A percentile compares a stretch with the other conserved stretches of the same genome.
phyloP scores from a whole-genome alignment of 2,329 filamentous ascomycete species.

The Colletotrichum cereale region DNA sequence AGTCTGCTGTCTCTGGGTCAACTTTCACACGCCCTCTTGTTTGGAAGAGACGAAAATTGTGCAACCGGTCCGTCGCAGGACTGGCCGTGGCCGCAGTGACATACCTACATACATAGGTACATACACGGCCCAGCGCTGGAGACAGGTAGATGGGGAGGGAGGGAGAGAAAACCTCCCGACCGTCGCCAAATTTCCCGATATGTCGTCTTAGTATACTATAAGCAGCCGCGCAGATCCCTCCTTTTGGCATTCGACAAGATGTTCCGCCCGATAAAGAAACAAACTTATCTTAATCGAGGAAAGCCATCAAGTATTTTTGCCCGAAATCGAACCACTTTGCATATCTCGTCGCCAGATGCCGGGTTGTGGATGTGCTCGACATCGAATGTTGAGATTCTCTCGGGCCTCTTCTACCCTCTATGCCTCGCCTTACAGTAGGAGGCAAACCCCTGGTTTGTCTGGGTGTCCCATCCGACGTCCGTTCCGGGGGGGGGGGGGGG shows the following conservation, averaged over 20 bases:
- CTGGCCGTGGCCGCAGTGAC: slow-evolving; percentile 12
- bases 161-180: slow-evolving; percentile 22
- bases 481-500: too few relatives aligned
- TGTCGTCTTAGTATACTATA: slow-evolving; percentile 23
- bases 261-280: slow-evolving; percentile 31
- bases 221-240: slow-evolving; percentile 33
- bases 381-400: slow-evolving; percentile 46
- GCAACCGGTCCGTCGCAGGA: slow-evolving; percentile 24
- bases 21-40: slow-evolving; percentile 29
- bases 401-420: slow-evolving; percentile 28
- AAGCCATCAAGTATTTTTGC: slow-evolving; percentile 47
- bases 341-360: slow-evolving; percentile 44
- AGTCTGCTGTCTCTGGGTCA: slow-evolving; percentile 11
- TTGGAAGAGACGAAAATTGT: slow-evolving; percentile 31
- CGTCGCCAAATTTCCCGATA: slow-evolving; percentile 17
- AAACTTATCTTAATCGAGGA: slow-evolving; percentile 37
- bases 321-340: slow-evolving; percentile 46
- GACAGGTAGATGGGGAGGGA: background rate
- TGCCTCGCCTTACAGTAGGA: slow-evolving; percentile 22
- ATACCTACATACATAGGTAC: background rate
- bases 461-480: slow-evolving; percentile 37
- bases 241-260: slow-evolving; percentile 29
- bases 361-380: slow-evolving; percentile 33
- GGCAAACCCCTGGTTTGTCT: slow-evolving; percentile 33
- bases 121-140: background rate